Conservation (phyloP, 2,329 filamentous ascomycete genomes). For the Coccinonectria pachysandricola region DNA sequence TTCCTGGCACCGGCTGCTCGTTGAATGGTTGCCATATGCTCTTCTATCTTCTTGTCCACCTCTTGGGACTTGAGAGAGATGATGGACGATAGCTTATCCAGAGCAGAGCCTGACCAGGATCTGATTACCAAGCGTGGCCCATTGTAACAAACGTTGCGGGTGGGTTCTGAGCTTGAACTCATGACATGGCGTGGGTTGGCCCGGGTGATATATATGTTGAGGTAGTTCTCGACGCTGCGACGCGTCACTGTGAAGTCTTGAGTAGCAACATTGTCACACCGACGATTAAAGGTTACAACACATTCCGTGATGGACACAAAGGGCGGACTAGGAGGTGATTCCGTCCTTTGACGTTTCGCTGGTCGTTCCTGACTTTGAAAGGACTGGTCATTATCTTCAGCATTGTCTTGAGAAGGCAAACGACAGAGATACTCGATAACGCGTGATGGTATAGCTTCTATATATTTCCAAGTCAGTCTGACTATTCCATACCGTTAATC, state of each 20-base stretch:
- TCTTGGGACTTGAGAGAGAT: constrained; percentile 18
- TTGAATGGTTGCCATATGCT: constrained; percentile 11
- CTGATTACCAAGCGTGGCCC: constrained; percentile 9
- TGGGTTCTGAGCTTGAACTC: too few relatives aligned
- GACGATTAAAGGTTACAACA: constrained; percentile 18
- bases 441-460: constrained; percentile 17
- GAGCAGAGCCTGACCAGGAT: constrained; percentile 6
- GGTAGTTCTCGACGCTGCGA: constrained; percentile 11
- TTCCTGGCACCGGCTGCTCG: constrained; percentile 4
- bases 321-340: constrained; percentile 3
- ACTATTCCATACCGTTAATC: neutral
- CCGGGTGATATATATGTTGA: too few relatives aligned
- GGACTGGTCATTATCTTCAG: constrained; percentile 3
- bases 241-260: constrained; percentile 4
- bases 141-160: too few relatives aligned
- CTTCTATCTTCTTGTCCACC: too few relatives aligned
- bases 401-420: constrained; percentile 10
- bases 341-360: constrained; percentile 23
- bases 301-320: constrained; percentile 19
- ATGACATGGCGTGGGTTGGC: too few relatives aligned
- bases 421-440: constrained; percentile 14
- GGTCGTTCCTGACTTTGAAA: constrained; percentile 11
- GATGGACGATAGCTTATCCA: constrained; percentile 2
- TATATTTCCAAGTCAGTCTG: constrained; percentile 1
- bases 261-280: constrained; percentile 7